Evolutionary conservation across 768 basidiomycete genomes (phyloP), one percentile per base, ranked within the genome.

Genomic region (Rhodotorula paludigena): DNA sequence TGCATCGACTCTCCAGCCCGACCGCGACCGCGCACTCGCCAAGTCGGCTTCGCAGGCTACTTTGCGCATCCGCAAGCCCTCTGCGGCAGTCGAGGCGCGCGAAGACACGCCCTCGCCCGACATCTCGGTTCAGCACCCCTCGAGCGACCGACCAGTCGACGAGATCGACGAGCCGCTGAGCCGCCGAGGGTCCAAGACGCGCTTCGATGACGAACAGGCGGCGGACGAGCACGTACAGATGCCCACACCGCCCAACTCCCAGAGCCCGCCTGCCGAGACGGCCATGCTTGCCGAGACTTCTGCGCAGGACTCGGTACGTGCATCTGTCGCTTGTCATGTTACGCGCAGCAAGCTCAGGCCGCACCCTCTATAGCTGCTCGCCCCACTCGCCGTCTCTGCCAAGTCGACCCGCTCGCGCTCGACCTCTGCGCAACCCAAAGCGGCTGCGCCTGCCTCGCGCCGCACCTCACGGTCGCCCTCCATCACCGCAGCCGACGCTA

Each of bases 161-260:
- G 36, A 49, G 23, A 23, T 5, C 8, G 35, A 23, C 52, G 35
- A 25, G 23, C 21, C 35, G 15, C 32, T 20, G 4, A 3, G 2
- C 35, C 16, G 6, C 23, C 9, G 23, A 53, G 10, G 35, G 9
- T 7, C 15, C 11, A 28, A 35, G 36, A 4, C 16, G 12, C 12
- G 23, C 21, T 39, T 52, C 14, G 28, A 39, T n/a, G 49, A 49
- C 16, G 47, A 49, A 15, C n/a, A n/a, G 21, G 41, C 20, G 20
- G 56, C 25, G 21, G 42, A 30, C 28, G 41, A 57, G 0, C 21
- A 45, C n/a, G 16, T 18, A 39, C 41, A 54, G 53, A 44, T 55
- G 61, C 61, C 60, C 7, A 62, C 51, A 1, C 60, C 61, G 42
- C 61, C 61, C 7, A 23, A 25, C 5, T 47, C 53, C 42, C 35